Percentiles rank a stretch among this genome's conserved stretches.
Conservation (phyloP, 2,329 filamentous ascomycete genomes). For the Hymenoscyphus fraxineus region DNA sequence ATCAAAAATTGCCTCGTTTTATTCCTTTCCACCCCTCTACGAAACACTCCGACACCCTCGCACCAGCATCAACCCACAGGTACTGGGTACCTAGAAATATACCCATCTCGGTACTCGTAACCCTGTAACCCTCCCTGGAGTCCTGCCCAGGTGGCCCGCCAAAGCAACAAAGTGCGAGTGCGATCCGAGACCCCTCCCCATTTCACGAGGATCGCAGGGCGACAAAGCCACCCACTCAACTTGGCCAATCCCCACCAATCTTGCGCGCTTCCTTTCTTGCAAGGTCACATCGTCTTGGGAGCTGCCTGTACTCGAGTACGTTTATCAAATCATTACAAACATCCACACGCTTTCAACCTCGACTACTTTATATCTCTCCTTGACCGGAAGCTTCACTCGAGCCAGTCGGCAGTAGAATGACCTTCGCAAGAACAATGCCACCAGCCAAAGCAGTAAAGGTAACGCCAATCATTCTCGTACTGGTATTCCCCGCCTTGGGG, state of each 20-base stretch:
- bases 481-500: conserved; percentile 5
- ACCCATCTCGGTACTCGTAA: too few species aligned
- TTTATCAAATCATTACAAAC: conserved; percentile 1
- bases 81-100: too few species aligned
- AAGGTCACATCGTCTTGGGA: not conserved
- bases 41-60: too few species aligned
- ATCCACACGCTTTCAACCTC: not conserved
- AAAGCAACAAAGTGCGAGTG: not conserved
- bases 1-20: too few species aligned
- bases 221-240: not conserved
- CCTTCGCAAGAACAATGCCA: conserved; percentile 16
- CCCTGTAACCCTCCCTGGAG: too few species aligned
- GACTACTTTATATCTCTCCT: not conserved
- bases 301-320: not conserved
- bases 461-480: not conserved
- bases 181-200: not conserved
- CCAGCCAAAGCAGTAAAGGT: conserved; percentile 19
- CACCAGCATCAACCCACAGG: too few species aligned
- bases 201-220: not conserved
- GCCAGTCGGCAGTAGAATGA: conserved; percentile 10
- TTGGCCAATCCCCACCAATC: not conserved
- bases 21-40: too few species aligned
- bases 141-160: not conserved
- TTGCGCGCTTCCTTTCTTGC: not conserved
- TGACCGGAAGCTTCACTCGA: not conserved